phyloP scores from a whole-genome alignment of 345 rosid species.

The thale cress (Arabidopsis thaliana) region TAIR10.1 NC_003076.8:22903001-22903500 shows the following conservation, averaged over 20 bases:
- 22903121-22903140: slow-evolving; percentile 21
- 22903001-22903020: background rate
- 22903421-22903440: too few species aligned
- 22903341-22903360: too few species aligned
- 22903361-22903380: too few species aligned
- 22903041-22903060: background rate
- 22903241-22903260: background rate
- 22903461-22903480: too few species aligned
- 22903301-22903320: background rate
- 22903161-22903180: slow-evolving; percentile 7
- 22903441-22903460: too few species aligned
- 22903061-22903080: slow-evolving; percentile 6
- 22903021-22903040: slow-evolving; percentile 7
- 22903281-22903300: slow-evolving; percentile 2
- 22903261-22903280: slow-evolving; percentile 11
- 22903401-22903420: too few species aligned
- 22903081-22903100: background rate
- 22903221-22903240: background rate
- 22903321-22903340: background rate
- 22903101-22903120: background rate
- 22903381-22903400: too few species aligned
- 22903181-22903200: slow-evolving; percentile 25
- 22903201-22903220: slow-evolving; percentile 12
- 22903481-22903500: too few species aligned
- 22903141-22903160: slow-evolving; percentile 2